Evolutionary conservation across 345 rosid species (phyloP).

Genomic region (Punica granatum): DNA sequence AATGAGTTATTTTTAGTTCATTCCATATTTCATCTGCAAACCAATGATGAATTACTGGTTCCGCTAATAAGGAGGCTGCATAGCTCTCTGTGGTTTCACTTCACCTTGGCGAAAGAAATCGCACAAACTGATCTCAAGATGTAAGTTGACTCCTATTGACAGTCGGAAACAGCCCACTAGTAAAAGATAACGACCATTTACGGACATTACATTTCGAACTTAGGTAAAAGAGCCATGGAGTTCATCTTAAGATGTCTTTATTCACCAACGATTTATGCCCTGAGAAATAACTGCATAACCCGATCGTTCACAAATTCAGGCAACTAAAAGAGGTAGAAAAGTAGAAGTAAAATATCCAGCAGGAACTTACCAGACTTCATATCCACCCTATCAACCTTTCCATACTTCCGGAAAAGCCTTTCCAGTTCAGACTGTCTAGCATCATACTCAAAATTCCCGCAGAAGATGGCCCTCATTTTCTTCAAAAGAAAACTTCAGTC

Average conservation of each 20-base stretch:
- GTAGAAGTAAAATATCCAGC: not conserved
- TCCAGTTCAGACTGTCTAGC: constrained; percentile 81
- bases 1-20: not conserved
- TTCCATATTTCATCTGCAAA: not conserved
- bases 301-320: not conserved
- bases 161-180: not conserved
- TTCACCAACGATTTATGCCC: not conserved
- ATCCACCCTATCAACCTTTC: constrained; percentile 83
- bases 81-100: not conserved
- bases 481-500: not conserved
- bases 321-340: not conserved
- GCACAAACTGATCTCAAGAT: not conserved
- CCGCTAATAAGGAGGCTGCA: not conserved
- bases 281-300: not conserved
- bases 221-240: not conserved
- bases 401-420: constrained; percentile 74
- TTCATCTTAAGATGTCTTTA: not conserved
- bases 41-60: not conserved
- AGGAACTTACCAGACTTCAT: constrained; percentile 80
- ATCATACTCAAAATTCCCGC: constrained; percentile 92
- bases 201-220: not conserved
- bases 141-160: not conserved
- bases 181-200: not conserved
- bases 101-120: not conserved
- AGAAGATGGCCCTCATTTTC: constrained; percentile 78